Evolutionary conservation across 495 filamentous ascomycete genomes (phyloP), one percentile per base, ranked within the genome.

Genomic region (Penicillium paradoxum): DNA sequence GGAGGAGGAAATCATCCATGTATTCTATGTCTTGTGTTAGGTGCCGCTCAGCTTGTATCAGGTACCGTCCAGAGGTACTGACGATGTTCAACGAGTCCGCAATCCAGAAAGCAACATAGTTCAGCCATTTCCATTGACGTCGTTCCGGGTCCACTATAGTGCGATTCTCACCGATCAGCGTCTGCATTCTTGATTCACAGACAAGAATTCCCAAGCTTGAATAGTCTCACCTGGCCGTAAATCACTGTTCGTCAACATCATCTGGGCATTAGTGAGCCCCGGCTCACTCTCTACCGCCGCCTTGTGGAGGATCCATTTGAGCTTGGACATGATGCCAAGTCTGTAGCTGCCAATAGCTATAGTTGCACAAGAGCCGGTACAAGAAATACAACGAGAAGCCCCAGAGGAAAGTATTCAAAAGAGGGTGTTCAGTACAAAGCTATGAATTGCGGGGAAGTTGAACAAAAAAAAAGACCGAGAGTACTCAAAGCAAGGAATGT

Each of bases 21-120:
- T 97, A 69, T 97, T 97, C 74, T 81, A 44, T 22, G 32, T 37
- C 3, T 32, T 18, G n/a, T 17, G 50, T 66, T 56, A 64, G 62
- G 37, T 18, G 11, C 30, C 11, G 24, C 11, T 24, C 9, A 19
- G 41, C 15, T 29, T 25, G 18, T 27, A 46, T 4, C 18, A 11
- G 6, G 25, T 25, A 19, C 3, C 6, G 24, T 13, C 21, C 21
- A 1, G 34, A 15, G 25, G 25, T 33, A 75, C 79, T 61, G 64
- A 83, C 80, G 68, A 97, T 95, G 68, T 97, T 97, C 69, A 96
- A 90, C 6, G 88, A 92, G 71, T 97, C 91, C 29, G 91, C 89
- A 65, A 95, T 80, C 90, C 90, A 93, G 63, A 95, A 95, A 17
- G 85, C 87, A 49, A 96, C 83, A 60, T 90, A 97, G 63, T 96